These are phyloP conservation scores for Ophiocordyceps camponoti-leonardi DNA, from an alignment of 2,329 filamentous ascomycete genomes.

Conservation along the genomic window DNA sequence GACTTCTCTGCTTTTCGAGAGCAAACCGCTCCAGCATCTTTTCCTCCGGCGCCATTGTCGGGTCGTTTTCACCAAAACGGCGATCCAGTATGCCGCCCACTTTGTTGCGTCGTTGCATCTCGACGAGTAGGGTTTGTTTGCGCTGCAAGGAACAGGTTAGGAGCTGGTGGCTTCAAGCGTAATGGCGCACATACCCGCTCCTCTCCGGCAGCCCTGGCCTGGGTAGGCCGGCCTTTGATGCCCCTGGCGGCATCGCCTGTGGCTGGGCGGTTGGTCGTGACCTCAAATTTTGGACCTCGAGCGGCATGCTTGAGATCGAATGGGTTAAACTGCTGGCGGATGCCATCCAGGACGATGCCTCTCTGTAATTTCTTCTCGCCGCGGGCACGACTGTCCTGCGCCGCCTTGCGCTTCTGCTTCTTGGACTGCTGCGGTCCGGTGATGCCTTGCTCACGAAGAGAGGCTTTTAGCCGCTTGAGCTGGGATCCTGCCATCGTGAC, in stretches of 20 bases:
- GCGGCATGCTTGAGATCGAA: conserved; percentile 81
- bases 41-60: conserved; percentile 83
- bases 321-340: conserved; percentile 93
- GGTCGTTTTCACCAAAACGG: conserved; percentile 90
- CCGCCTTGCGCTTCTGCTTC: conserved; percentile 70
- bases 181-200: conserved; percentile 42
- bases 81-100: conserved; percentile 84
- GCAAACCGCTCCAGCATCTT: conserved; percentile 84
- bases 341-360: conserved; percentile 61
- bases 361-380: conserved; percentile 60
- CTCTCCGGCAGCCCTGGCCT: conserved; percentile 74
- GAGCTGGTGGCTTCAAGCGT: neutral
- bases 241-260: conserved; percentile 35
- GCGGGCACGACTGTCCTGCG: conserved; percentile 45
- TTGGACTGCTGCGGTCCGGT: conserved; percentile 87
- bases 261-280: conserved; percentile 48
- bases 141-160: conserved; percentile 29
- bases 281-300: conserved; percentile 68
- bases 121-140: conserved; percentile 67
- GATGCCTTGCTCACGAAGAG: conserved; percentile 75
- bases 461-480: conserved; percentile 87
- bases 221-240: conserved; percentile 58
- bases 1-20: conserved; percentile 62
- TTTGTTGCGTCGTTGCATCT: conserved; percentile 80
- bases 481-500: conserved; percentile 77